Evolutionary conservation across 805 yeast species (phyloP), one percentile per base, ranked within the genome.

Genomic region (Saccharomyces eubayanus): DNA sequence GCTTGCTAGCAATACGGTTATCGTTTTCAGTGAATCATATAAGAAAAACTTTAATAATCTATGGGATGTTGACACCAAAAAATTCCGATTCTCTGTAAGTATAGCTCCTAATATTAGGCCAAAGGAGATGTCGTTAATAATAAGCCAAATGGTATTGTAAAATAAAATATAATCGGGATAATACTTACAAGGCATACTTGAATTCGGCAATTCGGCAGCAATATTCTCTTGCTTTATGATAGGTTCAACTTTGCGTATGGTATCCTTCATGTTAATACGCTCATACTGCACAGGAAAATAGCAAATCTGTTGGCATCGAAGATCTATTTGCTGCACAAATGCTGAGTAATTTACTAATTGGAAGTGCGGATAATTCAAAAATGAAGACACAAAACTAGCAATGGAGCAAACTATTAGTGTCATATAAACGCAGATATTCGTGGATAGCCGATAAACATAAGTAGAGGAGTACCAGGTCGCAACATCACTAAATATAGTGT

Each of bases 101-200:
- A 79, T 59, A 10, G 81, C 73, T 0, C 84, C 77, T 0, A 87
- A 57, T 0, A 85, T 74, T 8, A 80, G 63, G 0, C 99, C 99
- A 36, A 91, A 66, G 0, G 91, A 75, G 6, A 87, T 66, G 67
- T 94, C 99, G 67, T 94, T 92, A 4, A 83, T 68, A 0, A 89
- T 84, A 16, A 94, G 73, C 98, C 98, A 94, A 1, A 91, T 57
- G 0, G 91, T 84, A 63, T 95, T 95, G 73, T 89, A 89, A 56
- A 92, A 81, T 55, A 84, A 76, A 61, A 87, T 87, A 62, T 87
- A 87, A 64, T 85, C 80, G 63, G 84, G 74, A 63, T 79, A 72
- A 64, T 78, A 67, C 64, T 79, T 57, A 66, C 72, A 72, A 43
- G 74, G 84, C 51, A 68, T 36, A 61, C n/a, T 61, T 64, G 5